Evolutionary conservation across 1,284 basidiomycete genomes (phyloP).

Genomic region (Sutorius eximius): DNA sequence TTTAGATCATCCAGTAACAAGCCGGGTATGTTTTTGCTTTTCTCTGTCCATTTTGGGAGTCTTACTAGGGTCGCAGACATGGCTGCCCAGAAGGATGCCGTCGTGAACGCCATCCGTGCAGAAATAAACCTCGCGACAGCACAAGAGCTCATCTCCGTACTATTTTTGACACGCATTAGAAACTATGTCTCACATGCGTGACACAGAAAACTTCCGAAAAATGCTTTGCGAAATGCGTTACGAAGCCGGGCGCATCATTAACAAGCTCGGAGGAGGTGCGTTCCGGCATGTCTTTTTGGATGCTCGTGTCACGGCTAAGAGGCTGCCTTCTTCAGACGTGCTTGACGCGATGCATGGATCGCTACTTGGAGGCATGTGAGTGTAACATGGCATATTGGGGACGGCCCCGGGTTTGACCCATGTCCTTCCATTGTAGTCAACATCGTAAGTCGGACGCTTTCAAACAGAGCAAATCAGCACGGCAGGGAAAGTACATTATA

Average conservation of each 20-base stretch:
- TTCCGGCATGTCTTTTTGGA: not conserved
- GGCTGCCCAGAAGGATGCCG: constrained; percentile 61
- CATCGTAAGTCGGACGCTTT: constrained; percentile 69
- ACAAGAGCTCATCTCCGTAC: constrained; percentile 79
- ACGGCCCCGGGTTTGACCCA: not conserved
- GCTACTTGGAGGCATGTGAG: constrained; percentile 85
- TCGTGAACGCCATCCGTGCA: constrained; percentile 68
- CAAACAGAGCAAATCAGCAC: constrained; percentile 45
- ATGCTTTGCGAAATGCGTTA: constrained; percentile 75
- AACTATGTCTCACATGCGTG: constrained; percentile 1
- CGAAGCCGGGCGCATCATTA: constrained; percentile 72
- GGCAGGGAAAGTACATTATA: constrained; percentile 25
- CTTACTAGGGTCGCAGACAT: constrained; percentile 45
- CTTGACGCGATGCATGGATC: constrained; percentile 71
- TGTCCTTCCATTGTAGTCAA: constrained; percentile 51
- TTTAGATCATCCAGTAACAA: constrained; percentile 41
- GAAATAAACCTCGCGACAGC: constrained; percentile 76
- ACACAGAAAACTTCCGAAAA: constrained; percentile 72
- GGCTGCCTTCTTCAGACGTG: constrained; percentile 53
- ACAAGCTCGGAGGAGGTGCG: constrained; percentile 72
- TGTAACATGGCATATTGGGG: not conserved
- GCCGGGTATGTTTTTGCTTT: constrained; percentile 31
- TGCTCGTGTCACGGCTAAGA: not conserved
- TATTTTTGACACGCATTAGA: not conserved
- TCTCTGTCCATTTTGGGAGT: not conserved